These are phyloP conservation scores for Fusarium sacchari DNA, from an alignment of 2,329 filamentous ascomycete species.

Conservation along the genomic window DNA sequence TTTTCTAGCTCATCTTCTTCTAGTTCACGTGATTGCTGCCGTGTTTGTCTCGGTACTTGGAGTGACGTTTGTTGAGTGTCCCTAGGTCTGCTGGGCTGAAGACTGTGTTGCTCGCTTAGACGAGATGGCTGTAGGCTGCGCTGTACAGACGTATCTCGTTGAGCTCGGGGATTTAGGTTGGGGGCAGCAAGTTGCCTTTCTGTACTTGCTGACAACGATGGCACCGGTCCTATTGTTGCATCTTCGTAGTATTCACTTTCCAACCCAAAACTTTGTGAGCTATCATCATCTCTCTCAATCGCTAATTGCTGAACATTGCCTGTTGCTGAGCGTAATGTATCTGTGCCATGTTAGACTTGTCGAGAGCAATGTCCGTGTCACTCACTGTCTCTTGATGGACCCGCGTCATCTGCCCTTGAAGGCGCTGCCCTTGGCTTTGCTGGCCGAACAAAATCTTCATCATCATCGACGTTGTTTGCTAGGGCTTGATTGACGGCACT, in stretches of 20 bases:
- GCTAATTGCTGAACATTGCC: background rate
- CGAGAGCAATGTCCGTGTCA: background rate
- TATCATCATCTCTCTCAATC: conserved; percentile 45
- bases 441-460: conserved; percentile 31
- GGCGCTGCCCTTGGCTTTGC: background rate
- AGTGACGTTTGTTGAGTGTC: background rate
- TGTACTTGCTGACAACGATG: conserved; percentile 15
- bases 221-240: conserved; percentile 50
- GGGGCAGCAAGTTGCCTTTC: background rate
- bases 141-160: background rate
- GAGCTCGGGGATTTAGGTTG: background rate
- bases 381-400: conserved; percentile 32
- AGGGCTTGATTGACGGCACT: conserved; percentile 46
- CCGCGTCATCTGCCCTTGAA: conserved; percentile 33
- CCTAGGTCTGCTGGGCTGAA: background rate
- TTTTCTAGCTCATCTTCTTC: background rate
- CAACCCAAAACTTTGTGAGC: conserved; percentile 49
- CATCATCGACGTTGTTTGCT: conserved; percentile 28
- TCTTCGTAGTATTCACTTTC: conserved; percentile 51
- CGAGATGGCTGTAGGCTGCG: background rate
- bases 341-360: conserved; percentile 10
- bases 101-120: background rate
- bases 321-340: background rate
- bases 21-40: background rate
- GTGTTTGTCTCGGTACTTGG: background rate